Base-by-base conservation (phyloP, 257 asterid species). In the Ballota nigra region DNA sequence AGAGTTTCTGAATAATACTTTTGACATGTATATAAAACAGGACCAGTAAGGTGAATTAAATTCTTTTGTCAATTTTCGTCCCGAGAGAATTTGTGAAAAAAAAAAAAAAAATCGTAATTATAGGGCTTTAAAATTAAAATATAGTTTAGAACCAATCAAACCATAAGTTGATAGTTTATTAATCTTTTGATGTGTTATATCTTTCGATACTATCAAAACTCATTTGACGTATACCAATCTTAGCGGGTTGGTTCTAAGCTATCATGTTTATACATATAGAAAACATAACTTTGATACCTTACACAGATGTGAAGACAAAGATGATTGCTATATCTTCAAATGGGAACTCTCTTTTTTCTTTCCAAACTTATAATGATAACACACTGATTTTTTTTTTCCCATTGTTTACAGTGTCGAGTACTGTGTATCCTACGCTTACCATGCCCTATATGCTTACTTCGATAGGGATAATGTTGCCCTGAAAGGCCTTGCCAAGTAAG, bases 391-490 rank as follows among this genome's bases (percentile, higher is more conserved):
- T 33, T 33, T 33, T 79, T 36, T 41, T 66, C 33, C 26, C 63
- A 73, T 34, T 63, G 58, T 60, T 76, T 74, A 62, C 90, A 94
- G 98, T 56, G 97, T 87, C 86, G 96, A 91, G 65, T 89, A 91
- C 80, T 81, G 84, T 20, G 86, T 83, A 1, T 94, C 99, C 4
- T 91, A 94, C 40, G 92, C 69, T 16, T 91, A 91, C 79, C 97
- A 90, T 73, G 72, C 98, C 34, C 76, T 90, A 61, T 90, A 69
- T 59, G 96, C 92, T 0, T 92, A 84, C 83, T 91, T 94, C 56
- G 97, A 94, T 83, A 78, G 97, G 79, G 97, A 94, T 72, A 86
- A 91, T 70, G 86, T 94, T 71, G 97, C 96, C 18, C 87, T 86
- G 9, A 86, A 85, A 72, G 98, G 98, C 85, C 81, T 89, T 15